Percentiles rank a stretch among this genome's conserved stretches.
These are phyloP conservation scores for Penicillium sumatraense DNA, from an alignment of 2,329 filamentous ascomycete genomes.

Conservation along the genomic window DNA sequence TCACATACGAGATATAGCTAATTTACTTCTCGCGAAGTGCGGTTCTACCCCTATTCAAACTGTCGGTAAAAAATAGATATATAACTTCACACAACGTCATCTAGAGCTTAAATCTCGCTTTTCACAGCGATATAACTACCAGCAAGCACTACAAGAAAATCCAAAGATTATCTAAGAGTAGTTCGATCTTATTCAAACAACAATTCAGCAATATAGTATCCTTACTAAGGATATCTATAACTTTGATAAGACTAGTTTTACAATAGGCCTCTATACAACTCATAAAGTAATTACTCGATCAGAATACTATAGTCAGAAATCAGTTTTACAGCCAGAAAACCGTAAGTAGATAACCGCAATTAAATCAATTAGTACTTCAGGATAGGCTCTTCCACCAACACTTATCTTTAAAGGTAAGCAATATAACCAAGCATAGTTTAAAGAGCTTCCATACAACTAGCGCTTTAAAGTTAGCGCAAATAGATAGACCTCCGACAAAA, in stretches of 20 bases:
- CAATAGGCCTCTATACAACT: not conserved
- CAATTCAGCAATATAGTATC: not conserved
- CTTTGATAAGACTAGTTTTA: slow-evolving; percentile 1
- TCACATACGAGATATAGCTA: slow-evolving; percentile 8
- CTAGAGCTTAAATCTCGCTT: not conserved
- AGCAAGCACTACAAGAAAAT: not conserved
- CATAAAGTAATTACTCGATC: not conserved
- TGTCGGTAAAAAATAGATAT: slow-evolving; percentile 1
- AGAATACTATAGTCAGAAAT: not conserved
- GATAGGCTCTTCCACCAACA: not conserved
- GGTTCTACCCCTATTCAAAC: not conserved
- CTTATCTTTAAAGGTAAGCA: slow-evolving; percentile 7
- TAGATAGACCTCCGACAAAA: slow-evolving; percentile 3
- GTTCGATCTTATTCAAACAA: not conserved
- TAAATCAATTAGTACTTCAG: not conserved
- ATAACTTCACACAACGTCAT: not conserved
- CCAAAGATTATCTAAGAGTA: not conserved
- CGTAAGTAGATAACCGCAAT: slow-evolving; percentile 5
- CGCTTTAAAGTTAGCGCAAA: not conserved
- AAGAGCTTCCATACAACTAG: not conserved
- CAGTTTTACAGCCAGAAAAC: slow-evolving; percentile 4
- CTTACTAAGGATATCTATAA: no score
- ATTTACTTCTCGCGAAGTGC: not conserved
- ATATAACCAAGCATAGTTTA: not conserved
- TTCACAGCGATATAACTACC: not conserved